These are phyloP conservation scores for Luzula sylvatica DNA, from an alignment of 176 grass and related monocot genomes.

Conservation along the genomic window DNA sequence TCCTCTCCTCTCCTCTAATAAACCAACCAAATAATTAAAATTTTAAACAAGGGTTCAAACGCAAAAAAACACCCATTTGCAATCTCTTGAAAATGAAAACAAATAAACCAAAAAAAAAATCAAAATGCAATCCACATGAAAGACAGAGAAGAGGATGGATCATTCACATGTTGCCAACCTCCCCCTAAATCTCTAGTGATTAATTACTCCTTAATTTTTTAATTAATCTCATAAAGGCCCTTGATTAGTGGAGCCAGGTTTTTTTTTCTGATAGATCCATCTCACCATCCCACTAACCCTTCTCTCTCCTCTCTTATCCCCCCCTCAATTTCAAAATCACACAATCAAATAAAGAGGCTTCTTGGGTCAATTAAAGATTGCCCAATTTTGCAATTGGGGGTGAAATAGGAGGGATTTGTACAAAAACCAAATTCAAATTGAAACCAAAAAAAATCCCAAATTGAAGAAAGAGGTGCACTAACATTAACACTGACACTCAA, in stretches of 20 bases:
- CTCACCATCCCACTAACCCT: conserved; percentile 11
- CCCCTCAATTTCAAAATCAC: not conserved
- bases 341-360: not conserved
- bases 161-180: conserved; percentile 23
- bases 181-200: conserved; percentile 16
- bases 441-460: not conserved
- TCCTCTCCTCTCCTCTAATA: too few species aligned
- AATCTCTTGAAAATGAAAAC: too few species aligned
- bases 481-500: not conserved
- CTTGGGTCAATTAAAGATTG: conserved; percentile 3
- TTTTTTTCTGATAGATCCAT: conserved; percentile 26
- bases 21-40: too few species aligned
- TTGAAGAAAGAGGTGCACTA: not conserved
- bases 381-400: not conserved
- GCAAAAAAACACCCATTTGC: too few species aligned
- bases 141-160: conserved; percentile 20
- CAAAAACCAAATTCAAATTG: conserved; percentile 7
- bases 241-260: conserved; percentile 24
- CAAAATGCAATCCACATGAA: conserved; percentile 18
- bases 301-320: not conserved
- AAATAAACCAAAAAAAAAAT: too few species aligned
- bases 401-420: conserved; percentile 10
- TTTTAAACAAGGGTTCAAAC: too few species aligned
- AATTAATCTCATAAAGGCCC: not conserved
- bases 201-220: conserved; percentile 7